These are phyloP conservation scores for Diaporthe ampelina DNA, from an alignment of 2,329 filamentous ascomycete genomes.

Conservation along the genomic window DNA sequence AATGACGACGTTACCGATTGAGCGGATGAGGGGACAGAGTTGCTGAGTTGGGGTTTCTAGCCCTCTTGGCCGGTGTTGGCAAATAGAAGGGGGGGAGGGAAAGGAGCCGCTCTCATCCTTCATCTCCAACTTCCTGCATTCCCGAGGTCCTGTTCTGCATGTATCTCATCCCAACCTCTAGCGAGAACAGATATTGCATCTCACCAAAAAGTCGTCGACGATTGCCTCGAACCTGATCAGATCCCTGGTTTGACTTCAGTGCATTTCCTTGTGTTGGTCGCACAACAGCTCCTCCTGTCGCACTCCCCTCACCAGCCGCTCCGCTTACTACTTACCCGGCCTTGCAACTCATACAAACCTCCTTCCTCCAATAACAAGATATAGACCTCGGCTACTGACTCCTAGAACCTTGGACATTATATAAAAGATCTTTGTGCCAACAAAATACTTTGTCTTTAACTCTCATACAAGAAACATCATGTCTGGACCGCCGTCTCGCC, in stretches of 20 bases:
- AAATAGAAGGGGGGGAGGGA: background rate
- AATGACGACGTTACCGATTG: conserved; percentile 11
- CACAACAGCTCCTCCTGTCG: background rate
- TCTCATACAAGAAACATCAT: conserved; percentile 54
- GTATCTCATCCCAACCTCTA: background rate
- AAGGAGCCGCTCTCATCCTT: background rate
- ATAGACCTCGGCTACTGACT: background rate
- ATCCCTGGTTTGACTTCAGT: no score
- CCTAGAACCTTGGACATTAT: background rate
- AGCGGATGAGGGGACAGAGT: background rate
- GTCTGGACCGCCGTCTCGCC: conserved; percentile 74
- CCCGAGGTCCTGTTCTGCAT: background rate
- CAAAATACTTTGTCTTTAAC: background rate
- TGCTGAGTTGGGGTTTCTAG: conserved; percentile 8
- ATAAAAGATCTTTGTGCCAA: background rate
- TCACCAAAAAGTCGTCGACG: background rate
- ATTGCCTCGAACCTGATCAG: background rate
- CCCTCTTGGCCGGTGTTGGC: background rate
- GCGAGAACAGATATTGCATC: background rate
- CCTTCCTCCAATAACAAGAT: background rate
- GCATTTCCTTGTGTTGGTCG: background rate
- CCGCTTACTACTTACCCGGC: background rate
- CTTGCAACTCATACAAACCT: background rate
- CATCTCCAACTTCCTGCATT: conserved; percentile 8
- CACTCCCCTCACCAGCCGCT: background rate